phyloP scores from a whole-genome alignment of 139 green algal genomes.

The Picochlorum sp. region DNA sequence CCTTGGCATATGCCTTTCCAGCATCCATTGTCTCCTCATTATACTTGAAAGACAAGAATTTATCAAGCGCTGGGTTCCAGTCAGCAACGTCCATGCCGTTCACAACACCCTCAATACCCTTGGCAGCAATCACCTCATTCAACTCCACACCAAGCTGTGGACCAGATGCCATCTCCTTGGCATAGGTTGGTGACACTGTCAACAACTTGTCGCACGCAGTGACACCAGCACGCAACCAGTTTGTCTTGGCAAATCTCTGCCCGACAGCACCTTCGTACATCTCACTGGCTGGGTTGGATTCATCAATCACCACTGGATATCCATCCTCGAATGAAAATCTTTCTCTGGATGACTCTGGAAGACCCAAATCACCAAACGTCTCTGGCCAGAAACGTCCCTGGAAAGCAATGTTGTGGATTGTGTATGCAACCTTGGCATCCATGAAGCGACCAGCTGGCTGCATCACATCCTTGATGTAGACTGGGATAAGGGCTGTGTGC shows the following conservation, averaged over 20 bases:
- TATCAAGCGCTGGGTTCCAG: constrained; percentile 90
- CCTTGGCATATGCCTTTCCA: constrained; percentile 89
- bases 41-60: constrained; percentile 92
- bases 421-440: constrained; percentile 71
- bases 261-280: constrained; percentile 13
- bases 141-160: constrained; percentile 81
- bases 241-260: constrained; percentile 76
- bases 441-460: constrained; percentile 67
- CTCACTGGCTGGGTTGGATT: constrained; percentile 39
- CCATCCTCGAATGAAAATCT: constrained; percentile 84
- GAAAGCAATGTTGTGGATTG: constrained; percentile 97
- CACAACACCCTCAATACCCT: constrained; percentile 91
- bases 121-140: constrained; percentile 52
- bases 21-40: constrained; percentile 68
- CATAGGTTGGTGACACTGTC: constrained; percentile 97
- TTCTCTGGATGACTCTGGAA: constrained; percentile 47
- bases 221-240: constrained; percentile 94
- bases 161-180: constrained; percentile 75
- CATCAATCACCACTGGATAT: constrained; percentile 67
- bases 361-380: constrained; percentile 57
- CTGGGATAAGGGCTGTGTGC: constrained; percentile 70
- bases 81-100: constrained; percentile 97
- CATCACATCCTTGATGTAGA: constrained; percentile 84
- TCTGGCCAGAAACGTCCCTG: constrained; percentile 69
- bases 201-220: constrained; percentile 81